Evolutionary conservation across 2,329 filamentous ascomycete genomes (phyloP).

Genomic region (Fusarium beomiforme): DNA sequence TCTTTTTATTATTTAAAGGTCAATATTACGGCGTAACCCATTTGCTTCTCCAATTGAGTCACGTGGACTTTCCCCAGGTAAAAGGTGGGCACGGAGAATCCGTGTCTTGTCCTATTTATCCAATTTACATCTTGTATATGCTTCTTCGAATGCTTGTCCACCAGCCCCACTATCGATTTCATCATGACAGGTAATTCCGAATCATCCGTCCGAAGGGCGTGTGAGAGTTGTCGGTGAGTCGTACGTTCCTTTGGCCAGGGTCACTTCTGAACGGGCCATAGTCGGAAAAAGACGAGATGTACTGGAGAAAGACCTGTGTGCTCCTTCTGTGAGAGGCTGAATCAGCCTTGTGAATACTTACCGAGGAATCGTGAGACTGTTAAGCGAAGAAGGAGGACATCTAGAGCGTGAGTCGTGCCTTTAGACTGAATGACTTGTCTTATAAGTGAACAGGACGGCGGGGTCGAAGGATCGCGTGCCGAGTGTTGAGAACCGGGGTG

Average conservation of each 20-base stretch:
- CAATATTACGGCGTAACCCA: background rate
- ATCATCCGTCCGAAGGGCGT: conserved; percentile 19
- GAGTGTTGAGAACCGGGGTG: background rate
- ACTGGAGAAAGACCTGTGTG: conserved; percentile 32
- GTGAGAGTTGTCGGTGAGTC: conserved; percentile 31
- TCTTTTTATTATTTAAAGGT: background rate
- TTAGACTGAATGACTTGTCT: background rate
- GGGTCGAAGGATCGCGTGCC: background rate
- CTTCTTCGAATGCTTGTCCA: background rate
- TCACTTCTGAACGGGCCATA: background rate
- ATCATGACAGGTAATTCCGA: conserved; percentile 15
- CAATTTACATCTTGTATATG: background rate
- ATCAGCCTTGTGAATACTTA: conserved; percentile 30
- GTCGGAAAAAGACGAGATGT: conserved; percentile 39
- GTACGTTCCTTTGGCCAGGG: background rate
- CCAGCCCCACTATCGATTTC: background rate
- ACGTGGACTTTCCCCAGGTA: background rate
- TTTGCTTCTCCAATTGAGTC: conserved; percentile 8
- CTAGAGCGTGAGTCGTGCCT: conserved; percentile 10
- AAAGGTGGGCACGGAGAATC: conserved; percentile 26
- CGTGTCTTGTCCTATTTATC: background rate
- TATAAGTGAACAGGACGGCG: background rate
- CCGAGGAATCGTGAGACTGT: conserved; percentile 22
- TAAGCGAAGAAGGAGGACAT: conserved; percentile 15
- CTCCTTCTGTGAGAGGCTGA: conserved; percentile 33